Evolutionary conservation across 1,139 yeast genomes (phyloP), one percentile per base, ranked within the genome.

Genomic region (Torulaspora pretoriensis): DNA sequence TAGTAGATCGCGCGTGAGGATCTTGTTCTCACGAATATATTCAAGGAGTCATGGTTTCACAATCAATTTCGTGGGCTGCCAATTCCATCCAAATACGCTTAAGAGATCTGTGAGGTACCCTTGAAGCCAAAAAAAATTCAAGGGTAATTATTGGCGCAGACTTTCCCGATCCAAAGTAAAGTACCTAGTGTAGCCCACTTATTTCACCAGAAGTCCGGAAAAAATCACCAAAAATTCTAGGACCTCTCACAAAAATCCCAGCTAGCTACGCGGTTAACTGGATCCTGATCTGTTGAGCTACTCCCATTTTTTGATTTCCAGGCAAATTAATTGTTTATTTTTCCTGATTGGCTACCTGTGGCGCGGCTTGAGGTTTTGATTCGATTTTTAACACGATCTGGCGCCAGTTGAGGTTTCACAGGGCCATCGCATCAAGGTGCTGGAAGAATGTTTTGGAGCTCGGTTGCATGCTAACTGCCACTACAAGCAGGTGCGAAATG

Each of bases 321-420:
- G n/a, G 8, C 16, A 29, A 29, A 29, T 29, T 29, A 29, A 17
- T 17, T 19, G 19, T 12, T 28, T 29, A 30, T 12, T 12, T 38
- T 38, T 19, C 35, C 27, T 16, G 13, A 30, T 38, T 14, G 24
- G 35, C 22, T 19, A 5, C 22, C 22, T 19, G 22, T 19, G 22
- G 22, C 22, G 22, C 22, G 34, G 32, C 40, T 37, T 13, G 36
- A 42, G 24, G 17, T n/a, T 24, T 16, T 25, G 32, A 35, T 31
- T 36, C 43, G 33, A 27, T 44, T 36, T 42, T 36, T 40, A 36
- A 35, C 47, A 40, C 30, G 47, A 17, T 29, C 26, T 29, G 28
- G 28, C 12, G 19, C 33, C 33, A 42, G 25, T 16, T 26, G 47
- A 26, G 47, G 47, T 38, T 35, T 43, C 22, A 27, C 22, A n/a